A percentile compares a stretch with the other conserved stretches of the same genome.
Conservation (phyloP, 1,284 basidiomycete genomes). For the Phellinidium pouzarii region DNA sequence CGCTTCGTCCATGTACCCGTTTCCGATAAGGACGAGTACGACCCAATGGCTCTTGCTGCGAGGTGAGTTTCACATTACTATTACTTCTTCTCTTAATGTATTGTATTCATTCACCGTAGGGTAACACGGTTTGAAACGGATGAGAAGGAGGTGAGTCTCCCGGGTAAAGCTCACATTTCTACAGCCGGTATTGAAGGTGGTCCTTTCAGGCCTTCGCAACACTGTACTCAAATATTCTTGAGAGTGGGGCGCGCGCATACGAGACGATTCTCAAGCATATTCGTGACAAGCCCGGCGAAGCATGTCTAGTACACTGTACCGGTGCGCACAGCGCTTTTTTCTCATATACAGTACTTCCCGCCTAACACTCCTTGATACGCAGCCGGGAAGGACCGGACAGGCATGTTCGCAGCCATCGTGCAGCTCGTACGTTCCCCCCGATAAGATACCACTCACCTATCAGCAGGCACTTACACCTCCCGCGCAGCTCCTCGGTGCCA, state of each 20-base stretch:
- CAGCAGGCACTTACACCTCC: neutral
- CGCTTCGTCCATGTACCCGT: conserved; percentile 26
- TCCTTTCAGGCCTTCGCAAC: conserved; percentile 30
- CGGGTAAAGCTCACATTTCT: neutral
- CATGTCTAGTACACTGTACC: conserved; percentile 39
- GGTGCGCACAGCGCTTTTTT: conserved; percentile 24
- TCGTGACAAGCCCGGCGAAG: conserved; percentile 32
- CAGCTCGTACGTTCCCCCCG: conserved; percentile 27
- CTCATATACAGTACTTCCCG: neutral
- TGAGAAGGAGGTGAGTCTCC: conserved; percentile 25
- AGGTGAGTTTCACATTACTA: conserved; percentile 20
- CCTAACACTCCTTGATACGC: conserved; percentile 8
- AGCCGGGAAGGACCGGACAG: conserved; percentile 44
- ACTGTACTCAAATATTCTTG: conserved; percentile 31
- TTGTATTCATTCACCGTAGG: conserved; percentile 14
- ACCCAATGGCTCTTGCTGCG: conserved; percentile 27
- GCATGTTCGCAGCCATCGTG: conserved; percentile 33
- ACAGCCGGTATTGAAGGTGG: no score
- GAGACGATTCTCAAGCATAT: conserved; percentile 33
- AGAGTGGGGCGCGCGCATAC: conserved; percentile 28
- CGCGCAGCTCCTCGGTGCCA: conserved; percentile 35
- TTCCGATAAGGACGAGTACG: conserved; percentile 17
- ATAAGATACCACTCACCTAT: neutral
- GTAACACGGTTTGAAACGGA: conserved; percentile 27
- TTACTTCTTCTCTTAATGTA: neutral